These are phyloP conservation scores for Bolboschoenus planiculmis DNA, from an alignment of 176 grass and related monocot species.

Conservation along the genomic window DNA sequence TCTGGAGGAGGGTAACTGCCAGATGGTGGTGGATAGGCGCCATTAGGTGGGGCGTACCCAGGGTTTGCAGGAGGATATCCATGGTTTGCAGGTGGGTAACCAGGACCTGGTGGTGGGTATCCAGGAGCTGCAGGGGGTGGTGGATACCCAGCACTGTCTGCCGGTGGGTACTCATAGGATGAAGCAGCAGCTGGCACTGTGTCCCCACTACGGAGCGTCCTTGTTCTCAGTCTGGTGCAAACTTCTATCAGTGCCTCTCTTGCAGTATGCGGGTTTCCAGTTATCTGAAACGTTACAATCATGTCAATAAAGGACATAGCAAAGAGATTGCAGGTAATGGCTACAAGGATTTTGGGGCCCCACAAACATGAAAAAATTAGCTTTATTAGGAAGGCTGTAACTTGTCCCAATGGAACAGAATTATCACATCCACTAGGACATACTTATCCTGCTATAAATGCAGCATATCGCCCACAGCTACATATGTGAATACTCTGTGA, in stretches of 20 bases:
- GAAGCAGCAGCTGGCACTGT: neutral
- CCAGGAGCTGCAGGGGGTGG: constrained; percentile 12
- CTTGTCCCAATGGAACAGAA: neutral
- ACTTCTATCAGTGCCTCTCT: constrained; percentile 25
- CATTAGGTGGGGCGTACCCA: neutral
- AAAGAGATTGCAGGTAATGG: neutral
- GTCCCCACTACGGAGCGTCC: constrained; percentile 17
- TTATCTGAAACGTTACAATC: neutral
- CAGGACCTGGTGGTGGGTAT: constrained; percentile 17
- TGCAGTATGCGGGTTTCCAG: constrained; percentile 15
- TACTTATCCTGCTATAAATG: neutral
- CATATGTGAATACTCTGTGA: neutral
- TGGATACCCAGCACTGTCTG: neutral
- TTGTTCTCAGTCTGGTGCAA: constrained; percentile 19
- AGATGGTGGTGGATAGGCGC: constrained; percentile 7
- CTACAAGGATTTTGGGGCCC: neutral
- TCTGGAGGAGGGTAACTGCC: constrained; percentile 20
- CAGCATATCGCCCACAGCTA: neutral
- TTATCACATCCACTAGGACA: neutral
- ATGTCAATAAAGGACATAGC: neutral
- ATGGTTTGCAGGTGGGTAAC: constrained; percentile 23
- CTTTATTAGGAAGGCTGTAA: neutral
- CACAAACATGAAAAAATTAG: neutral
- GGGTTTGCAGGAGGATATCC: constrained; percentile 14
- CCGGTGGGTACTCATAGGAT: constrained; percentile 8